Evolutionary conservation across 2,329 filamentous ascomycete genomes (phyloP), one percentile per base, ranked within the genome.

Genomic region (Xylaria sp.): DNA sequence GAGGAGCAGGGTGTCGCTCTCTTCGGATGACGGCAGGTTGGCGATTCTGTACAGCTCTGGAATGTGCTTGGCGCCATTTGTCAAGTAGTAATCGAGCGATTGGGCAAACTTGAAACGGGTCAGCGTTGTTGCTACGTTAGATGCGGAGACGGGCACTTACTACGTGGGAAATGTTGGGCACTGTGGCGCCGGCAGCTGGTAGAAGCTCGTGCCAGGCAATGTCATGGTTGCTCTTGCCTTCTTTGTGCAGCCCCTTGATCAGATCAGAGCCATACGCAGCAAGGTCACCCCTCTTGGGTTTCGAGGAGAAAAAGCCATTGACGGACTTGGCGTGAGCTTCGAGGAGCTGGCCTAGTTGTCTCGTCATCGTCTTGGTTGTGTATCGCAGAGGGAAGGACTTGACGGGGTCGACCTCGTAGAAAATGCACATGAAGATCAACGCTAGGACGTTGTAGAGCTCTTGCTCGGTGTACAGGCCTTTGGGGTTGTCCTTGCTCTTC

Each of bases 201-300:
- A 94, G 74, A 45, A 94, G 85, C 75, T 93, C 89, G 28, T 85
- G 86, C 87, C 89, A 93, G 0, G 91, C 88, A 68, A 94, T 88
- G 59, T 94, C 90, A 28, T 89, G 84, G 2, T 84, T 81, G 60
- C 83, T 87, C 66, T 92, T 77, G 0, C 91, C 91, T 12, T 83
- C 82, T 73, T 91, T 90, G 28, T 89, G 80, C 48, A 94, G 80
- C 0, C 85, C 85, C 75, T 90, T 89, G 72, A 93, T 84, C 77
- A 93, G 83, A 50, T 89, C 84, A 20, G 84, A 83, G 2, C 92
- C 92, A 67, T 91, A 92, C 3, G 86, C 83, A 1, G 85, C 83
- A 55, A 95, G 79, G 0, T 87, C 87, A 28, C 84, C 81, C 73
- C 87, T 87, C 41, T 78, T 77, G 10, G 65, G 13, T 80, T 75